Conservation (phyloP, 371 early-diverging fungal species). For the Choanephora cucurbitarum region DNA sequence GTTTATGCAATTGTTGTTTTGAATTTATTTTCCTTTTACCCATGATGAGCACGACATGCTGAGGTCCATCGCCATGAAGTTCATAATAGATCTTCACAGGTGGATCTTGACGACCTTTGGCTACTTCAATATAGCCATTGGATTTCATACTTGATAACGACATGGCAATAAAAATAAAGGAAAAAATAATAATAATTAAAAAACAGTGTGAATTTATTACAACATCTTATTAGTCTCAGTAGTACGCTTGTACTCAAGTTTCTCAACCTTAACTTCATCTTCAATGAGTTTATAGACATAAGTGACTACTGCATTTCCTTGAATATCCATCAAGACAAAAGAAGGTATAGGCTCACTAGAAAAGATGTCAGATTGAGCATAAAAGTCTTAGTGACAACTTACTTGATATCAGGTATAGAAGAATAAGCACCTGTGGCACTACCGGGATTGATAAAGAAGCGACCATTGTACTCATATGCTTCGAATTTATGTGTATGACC, state of each 20-base stretch:
- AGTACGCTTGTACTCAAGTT: slow-evolving; percentile 79
- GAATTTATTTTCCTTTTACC: slow-evolving; percentile 30
- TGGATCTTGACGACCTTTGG: slow-evolving; percentile 12
- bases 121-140: slow-evolving; percentile 25
- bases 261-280: slow-evolving; percentile 91
- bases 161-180: slow-evolving; percentile 9
- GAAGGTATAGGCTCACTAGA: slow-evolving; percentile 76
- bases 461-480: slow-evolving; percentile 86
- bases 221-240: slow-evolving; percentile 37
- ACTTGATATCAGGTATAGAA: slow-evolving; percentile 43
- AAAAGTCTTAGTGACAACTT: no score
- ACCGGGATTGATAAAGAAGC: slow-evolving; percentile 94
- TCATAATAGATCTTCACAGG: slow-evolving; percentile 60
- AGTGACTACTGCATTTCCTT: slow-evolving; percentile 71
- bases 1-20: not conserved
- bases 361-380: not conserved
- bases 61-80: slow-evolving; percentile 62
- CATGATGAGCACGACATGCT: slow-evolving; percentile 62
- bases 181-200: slow-evolving; percentile 8
- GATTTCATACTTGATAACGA: slow-evolving; percentile 20
- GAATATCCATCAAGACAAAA: slow-evolving; percentile 95
- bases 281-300: slow-evolving; percentile 93
- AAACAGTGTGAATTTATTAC: slow-evolving; percentile 9
- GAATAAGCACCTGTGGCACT: slow-evolving; percentile 89
- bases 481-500: slow-evolving; percentile 92